A percentile compares a stretch with the other conserved stretches of the same genome.
Evolutionary conservation across 129 eudicot species (phyloP).

Genomic region (Flaveria linearis): DNA sequence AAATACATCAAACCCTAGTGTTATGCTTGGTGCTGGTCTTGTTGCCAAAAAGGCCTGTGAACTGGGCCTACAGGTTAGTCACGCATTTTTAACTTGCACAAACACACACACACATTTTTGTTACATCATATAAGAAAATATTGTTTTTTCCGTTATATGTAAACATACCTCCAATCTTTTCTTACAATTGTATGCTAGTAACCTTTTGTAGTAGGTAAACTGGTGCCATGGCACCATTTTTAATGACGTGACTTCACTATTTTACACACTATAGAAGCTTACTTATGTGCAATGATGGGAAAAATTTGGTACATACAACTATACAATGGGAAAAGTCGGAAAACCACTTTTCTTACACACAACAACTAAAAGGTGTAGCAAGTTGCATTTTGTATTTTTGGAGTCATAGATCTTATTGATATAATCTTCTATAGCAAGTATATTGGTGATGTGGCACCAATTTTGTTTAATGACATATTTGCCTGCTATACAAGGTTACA

Average conservation of each 20-base stretch:
- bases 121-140: background rate
- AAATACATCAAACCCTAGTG: constrained; percentile 99
- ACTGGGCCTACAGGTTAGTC: constrained; percentile 84
- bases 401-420: background rate
- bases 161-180: background rate
- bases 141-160: background rate
- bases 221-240: background rate
- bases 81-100: background rate
- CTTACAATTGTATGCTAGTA: constrained; percentile 4
- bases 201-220: constrained; percentile 7
- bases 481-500: background rate
- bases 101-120: background rate
- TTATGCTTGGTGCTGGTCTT: constrained; percentile 98
- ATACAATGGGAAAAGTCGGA: too few relatives aligned
- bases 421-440: constrained; percentile 7
- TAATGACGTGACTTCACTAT: background rate
- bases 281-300: background rate
- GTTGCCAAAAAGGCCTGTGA: constrained; percentile 97
- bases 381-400: background rate
- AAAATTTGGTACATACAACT: background rate
- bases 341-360: too few relatives aligned
- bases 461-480: background rate
- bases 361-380: background rate
- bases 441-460: background rate
- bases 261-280: background rate